Evolutionary conservation across 83 land plant species (phyloP), one percentile per base, ranked within the genome.

Genomic region (Picea mariana): DNA sequence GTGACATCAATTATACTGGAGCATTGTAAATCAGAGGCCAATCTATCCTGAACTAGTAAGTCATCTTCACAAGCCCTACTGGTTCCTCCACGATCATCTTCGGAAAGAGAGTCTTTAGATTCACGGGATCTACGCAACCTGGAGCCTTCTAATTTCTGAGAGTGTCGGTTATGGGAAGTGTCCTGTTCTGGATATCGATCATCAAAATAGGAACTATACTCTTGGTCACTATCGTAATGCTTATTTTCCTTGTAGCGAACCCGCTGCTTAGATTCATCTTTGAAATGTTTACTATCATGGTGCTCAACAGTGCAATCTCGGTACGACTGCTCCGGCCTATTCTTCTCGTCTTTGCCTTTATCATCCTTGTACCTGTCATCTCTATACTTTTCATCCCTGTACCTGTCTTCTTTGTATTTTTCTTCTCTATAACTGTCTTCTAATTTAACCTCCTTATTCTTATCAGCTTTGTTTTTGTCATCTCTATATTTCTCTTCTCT

Each of bases 151-250:
- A n/a, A n/a, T n/a, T n/a, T n/a, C n/a, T n/a, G n/a, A n/a, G n/a
- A n/a, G n/a, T n/a, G n/a, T n/a, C n/a, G n/a, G n/a, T n/a, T n/a
- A n/a, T n/a, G n/a, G n/a, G n/a, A n/a, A n/a, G n/a, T n/a, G n/a
- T n/a, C n/a, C n/a, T n/a, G n/a, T n/a, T n/a, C n/a, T n/a, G n/a
- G n/a, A 38, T 69, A 34, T 23, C 62, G 34, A 49, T 83, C 85
- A 81, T 85, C 85, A 78, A 9, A 13, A 44, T 85, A 27, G 9
- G 79, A 66, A 64, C 81, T 85, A 60, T 71, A 82, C 78, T 85
- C 87, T 79, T 60, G 81, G 52, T 89, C 87, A 85, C 65, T 79
- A 11, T 86, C 85, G 15, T 27, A 78, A 77, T 52, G 65, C 62
- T 84, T 86, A 16, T 40, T 78, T 73, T 80, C 86, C 79, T 84